Evolutionary conservation across 768 basidiomycete genomes (phyloP), one percentile per base, ranked within the genome.

Genomic region (Trametes sanguinea): DNA sequence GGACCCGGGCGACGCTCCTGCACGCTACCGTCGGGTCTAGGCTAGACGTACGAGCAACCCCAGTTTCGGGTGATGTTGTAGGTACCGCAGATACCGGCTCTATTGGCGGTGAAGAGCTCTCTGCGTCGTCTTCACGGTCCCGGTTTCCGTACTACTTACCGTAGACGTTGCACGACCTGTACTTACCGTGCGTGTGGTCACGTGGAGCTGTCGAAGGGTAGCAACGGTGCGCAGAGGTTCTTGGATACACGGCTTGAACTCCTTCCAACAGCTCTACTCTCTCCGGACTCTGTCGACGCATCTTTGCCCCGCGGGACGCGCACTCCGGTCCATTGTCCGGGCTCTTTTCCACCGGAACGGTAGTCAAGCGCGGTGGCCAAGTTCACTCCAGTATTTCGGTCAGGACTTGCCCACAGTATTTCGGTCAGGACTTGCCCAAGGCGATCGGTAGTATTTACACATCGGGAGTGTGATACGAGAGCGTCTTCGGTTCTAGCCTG

Each of bases 371-470:
- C 33, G 47, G 62, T 33, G 51, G 46, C 30, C 29, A 35, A 46
- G 17, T 40, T 48, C 56, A 14, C 62, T 63, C 62, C 62, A 57
- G 50, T 59, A 57, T 52, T 16, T 53, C 45, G 62, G 62, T n/a
- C 13, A 54, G 14, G 33, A 63, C n/a, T 51, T 63, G 40, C 62
- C 52, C 52, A 51, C 62, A 57, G 50, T 59, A 57, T 52, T 16
- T 53, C 45, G 62, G 62, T n/a, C 13, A 54, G 14, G 33, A 63
- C n/a, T 51, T 63, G 40, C 62, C 52, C 52, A 51, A 54, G 52
- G 43, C 37, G 51, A 45, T 55, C 51, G 45, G 51, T 60, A 64
- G 63, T 60, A 64, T 60, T 64, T 64, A 64, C 63, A 35, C 63
- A 47, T 64, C 56, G 42, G 47, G 39, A 39, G 22, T 39, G 13